Percentiles rank a stretch among this genome's conserved stretches.
Evolutionary conservation across 75 land plant genomes (phyloP).

Genomic region (Pseudotsuga menziesii): DNA sequence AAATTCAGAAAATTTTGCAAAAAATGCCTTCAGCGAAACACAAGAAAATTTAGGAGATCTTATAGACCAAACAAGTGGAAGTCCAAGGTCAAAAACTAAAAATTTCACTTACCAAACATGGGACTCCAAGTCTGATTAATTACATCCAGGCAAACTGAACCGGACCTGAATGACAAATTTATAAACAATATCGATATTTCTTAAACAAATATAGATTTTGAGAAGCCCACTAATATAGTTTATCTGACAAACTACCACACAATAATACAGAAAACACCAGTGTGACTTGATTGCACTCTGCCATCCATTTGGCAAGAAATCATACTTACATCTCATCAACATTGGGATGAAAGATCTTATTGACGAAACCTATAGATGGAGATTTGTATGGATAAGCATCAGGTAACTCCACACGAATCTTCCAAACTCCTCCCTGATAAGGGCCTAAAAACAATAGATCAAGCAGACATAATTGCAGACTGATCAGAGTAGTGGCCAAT

Average conservation of each 20-base stretch:
- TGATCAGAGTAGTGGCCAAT: too few relatives aligned
- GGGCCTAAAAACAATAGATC: constrained; percentile 26
- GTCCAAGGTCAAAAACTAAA: constrained; percentile 9
- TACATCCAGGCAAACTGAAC: constrained; percentile 36
- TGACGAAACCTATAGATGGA: constrained; percentile 55
- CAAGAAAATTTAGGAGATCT: neutral
- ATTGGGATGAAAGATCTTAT: constrained; percentile 55
- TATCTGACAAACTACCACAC: neutral
- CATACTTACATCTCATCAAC: constrained; percentile 40
- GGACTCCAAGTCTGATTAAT: constrained; percentile 44
- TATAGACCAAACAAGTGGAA: neutral
- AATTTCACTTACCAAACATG: constrained; percentile 25
- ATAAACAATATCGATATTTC: too few relatives aligned
- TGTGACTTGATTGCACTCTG: neutral
- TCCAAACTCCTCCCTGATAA: constrained; percentile 49
- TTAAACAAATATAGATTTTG: neutral
- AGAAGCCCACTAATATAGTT: neutral
- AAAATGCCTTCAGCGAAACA: neutral
- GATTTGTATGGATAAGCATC: constrained; percentile 61
- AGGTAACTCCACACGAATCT: constrained; percentile 49
- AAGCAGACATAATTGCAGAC: too few relatives aligned
- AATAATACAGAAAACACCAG: neutral
- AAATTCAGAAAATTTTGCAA: neutral
- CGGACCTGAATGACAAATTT: constrained; percentile 21
- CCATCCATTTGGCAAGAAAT: neutral